A percentile compares a stretch with the other conserved stretches of the same genome.
phyloP scores from a whole-genome alignment of 78 protist species.

The Cavenderia fasciculata region DNA sequence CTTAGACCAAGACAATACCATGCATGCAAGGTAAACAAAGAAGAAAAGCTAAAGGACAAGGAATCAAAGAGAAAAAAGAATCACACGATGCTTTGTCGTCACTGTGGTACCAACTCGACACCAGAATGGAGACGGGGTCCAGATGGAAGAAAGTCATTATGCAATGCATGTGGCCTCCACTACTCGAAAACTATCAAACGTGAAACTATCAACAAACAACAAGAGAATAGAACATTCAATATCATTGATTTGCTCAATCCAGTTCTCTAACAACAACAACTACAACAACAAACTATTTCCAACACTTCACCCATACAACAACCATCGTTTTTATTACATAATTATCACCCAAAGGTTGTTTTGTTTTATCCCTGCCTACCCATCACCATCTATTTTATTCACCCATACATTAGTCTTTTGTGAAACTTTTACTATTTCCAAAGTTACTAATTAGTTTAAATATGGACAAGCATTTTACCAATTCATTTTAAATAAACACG shows the following conservation, averaged over 20 bases:
- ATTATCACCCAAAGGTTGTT: too few relatives aligned
- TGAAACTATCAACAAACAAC: constrained; percentile 34
- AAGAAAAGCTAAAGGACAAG: constrained; percentile 32
- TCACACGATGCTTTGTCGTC: constrained; percentile 60
- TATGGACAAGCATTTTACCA: too few relatives aligned
- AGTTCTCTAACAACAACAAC: too few relatives aligned
- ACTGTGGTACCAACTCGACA: constrained; percentile 81
- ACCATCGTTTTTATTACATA: too few relatives aligned
- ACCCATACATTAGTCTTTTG: too few relatives aligned
- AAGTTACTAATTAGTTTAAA: too few relatives aligned
- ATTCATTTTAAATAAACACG: too few relatives aligned
- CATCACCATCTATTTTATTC: too few relatives aligned
- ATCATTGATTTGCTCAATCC: constrained; percentile 56
- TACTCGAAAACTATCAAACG: constrained; percentile 74
- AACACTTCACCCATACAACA: too few relatives aligned
- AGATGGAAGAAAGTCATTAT: constrained; percentile 63
- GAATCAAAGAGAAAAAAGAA: constrained; percentile 60
- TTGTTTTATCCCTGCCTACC: too few relatives aligned
- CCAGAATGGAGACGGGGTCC: constrained; percentile 85
- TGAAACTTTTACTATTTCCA: too few relatives aligned
- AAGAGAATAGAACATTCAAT: constrained; percentile 32
- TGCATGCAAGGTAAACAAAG: constrained; percentile 59
- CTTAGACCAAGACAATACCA: constrained; percentile 76
- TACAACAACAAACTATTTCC: too few relatives aligned
- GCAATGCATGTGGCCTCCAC: constrained; percentile 84